A percentile compares a stretch with the other conserved stretches of the same genome.
These are phyloP conservation scores for Thalassiosira ordinaria DNA, from an alignment of 352 stramenopile species.

Conservation along the genomic window DNA sequence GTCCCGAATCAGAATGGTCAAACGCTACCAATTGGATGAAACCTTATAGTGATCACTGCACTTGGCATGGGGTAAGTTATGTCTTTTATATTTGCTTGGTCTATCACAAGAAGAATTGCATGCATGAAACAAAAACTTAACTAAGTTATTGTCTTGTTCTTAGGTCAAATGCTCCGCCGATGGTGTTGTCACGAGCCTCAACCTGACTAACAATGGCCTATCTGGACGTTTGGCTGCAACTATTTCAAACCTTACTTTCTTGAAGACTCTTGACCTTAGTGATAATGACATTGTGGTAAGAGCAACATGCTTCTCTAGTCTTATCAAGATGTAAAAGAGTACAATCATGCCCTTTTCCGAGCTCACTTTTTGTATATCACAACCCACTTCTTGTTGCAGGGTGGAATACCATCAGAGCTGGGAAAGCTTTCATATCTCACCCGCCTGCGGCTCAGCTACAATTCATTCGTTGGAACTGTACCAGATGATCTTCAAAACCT, in stretches of 20 bases:
- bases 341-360: background rate
- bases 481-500: conserved; percentile 19
- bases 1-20: too few species aligned
- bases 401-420: conserved; percentile 38
- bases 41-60: conserved; percentile 8
- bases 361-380: too few species aligned
- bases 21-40: conserved; percentile 5
- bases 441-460: conserved; percentile 42
- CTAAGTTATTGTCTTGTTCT: conserved; percentile 40
- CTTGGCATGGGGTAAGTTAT: conserved; percentile 24
- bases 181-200: conserved; percentile 20
- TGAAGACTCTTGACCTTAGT: conserved; percentile 43
- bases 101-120: background rate
- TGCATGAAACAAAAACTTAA: conserved; percentile 17
- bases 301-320: background rate
- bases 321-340: background rate
- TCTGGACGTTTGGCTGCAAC: conserved; percentile 20
- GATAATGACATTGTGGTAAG: conserved; percentile 53
- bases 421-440: conserved; percentile 29
- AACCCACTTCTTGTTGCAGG: too few species aligned
- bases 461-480: conserved; percentile 34
- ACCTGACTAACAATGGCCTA: conserved; percentile 41
- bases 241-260: conserved; percentile 16
- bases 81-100: background rate
- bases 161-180: conserved; percentile 15